phyloP scores from a whole-genome alignment of 2,329 filamentous ascomycete genomes.

The Elsinoe arachidis region DNA sequence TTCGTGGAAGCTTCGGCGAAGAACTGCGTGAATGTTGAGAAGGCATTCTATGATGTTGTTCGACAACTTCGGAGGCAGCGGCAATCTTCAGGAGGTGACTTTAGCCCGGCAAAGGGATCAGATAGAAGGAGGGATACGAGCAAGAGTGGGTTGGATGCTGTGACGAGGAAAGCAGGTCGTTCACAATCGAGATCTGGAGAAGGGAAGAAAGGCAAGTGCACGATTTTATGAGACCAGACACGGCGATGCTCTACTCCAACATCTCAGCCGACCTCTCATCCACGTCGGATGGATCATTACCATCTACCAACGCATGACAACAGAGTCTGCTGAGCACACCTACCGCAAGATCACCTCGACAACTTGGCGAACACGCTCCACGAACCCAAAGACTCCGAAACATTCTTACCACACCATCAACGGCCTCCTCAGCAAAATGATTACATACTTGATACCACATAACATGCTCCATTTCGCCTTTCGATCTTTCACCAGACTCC shows the following conservation, averaged over 20 bases:
- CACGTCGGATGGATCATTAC: not conserved
- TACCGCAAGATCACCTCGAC: too few species aligned
- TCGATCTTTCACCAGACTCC: not conserved
- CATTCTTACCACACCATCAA: not conserved
- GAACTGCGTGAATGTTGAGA: constrained; percentile 97
- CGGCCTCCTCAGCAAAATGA: not conserved
- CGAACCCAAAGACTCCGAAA: too few species aligned
- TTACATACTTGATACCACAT: constrained; percentile 8
- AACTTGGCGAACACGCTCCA: too few species aligned
- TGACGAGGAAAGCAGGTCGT: constrained; percentile 4
- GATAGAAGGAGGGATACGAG: constrained; percentile 9
- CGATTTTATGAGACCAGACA: constrained; percentile 9
- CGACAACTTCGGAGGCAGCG: constrained; percentile 78
- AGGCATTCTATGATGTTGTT: constrained; percentile 97
- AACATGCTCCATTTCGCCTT: not conserved
- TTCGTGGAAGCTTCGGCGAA: constrained; percentile 96
- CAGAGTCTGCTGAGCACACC: too few species aligned
- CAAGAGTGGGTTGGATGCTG: constrained; percentile 10
- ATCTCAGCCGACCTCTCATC: not conserved
- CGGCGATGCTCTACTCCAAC: too few species aligned
- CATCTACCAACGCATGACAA: too few species aligned
- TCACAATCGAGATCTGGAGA: constrained; percentile 11
- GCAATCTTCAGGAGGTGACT: constrained; percentile 15
- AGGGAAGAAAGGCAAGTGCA: constrained; percentile 10
- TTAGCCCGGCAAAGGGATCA: constrained; percentile 6